Conservation (phyloP, 202 grass and related monocot genomes). For the Zoysia matrella region DNA sequence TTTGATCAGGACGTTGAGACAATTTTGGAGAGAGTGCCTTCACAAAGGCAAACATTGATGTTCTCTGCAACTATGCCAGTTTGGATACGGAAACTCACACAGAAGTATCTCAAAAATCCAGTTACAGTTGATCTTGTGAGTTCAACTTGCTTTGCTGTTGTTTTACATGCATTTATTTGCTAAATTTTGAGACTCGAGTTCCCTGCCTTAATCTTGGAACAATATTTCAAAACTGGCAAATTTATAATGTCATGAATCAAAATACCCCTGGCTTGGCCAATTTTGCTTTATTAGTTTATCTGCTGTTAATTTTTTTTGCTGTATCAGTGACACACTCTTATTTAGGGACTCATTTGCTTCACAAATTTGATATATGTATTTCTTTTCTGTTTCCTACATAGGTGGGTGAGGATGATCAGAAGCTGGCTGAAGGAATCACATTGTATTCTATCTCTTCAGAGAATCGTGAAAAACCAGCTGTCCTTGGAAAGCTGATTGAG, state of each 20-base stretch:
- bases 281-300: no score
- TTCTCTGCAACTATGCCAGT: slow-evolving; percentile 83
- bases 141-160: not conserved
- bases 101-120: slow-evolving; percentile 66
- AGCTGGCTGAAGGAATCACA: slow-evolving; percentile 71
- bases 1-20: slow-evolving; percentile 73
- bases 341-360: slow-evolving; percentile 8
- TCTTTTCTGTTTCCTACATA: slow-evolving; percentile 16
- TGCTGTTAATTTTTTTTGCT: not conserved
- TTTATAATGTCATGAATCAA: no score
- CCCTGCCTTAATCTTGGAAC: not conserved
- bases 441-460: slow-evolving; percentile 57
- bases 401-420: slow-evolving; percentile 76
- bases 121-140: slow-evolving; percentile 73
- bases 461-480: slow-evolving; percentile 58
- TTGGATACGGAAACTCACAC: slow-evolving; percentile 71
- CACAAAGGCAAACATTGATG: slow-evolving; percentile 68
- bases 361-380: slow-evolving; percentile 16
- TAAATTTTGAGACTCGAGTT: not conserved
- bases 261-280: no score
- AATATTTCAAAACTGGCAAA: not conserved
- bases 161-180: not conserved
- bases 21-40: slow-evolving; percentile 64
- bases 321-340: not conserved
- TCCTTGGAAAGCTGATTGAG: slow-evolving; percentile 64